These are phyloP conservation scores for Phytophthora aleatoria DNA, from an alignment of 352 stramenopile genomes.

Conservation along the genomic window DNA sequence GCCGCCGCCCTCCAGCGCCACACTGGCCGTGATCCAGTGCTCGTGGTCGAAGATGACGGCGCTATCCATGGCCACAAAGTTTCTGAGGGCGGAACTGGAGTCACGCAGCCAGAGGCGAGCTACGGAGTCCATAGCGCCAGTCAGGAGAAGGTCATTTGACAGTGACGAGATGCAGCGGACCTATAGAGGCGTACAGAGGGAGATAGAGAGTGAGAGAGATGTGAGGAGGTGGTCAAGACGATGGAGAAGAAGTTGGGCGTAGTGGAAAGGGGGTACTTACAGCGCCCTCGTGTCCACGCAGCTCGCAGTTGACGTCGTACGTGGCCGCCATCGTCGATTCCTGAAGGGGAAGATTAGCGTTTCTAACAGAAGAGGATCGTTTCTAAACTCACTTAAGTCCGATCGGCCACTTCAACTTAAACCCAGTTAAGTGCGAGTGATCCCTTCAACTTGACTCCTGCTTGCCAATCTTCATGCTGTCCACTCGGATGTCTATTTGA, in stretches of 20 bases:
- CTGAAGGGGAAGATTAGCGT: constrained; percentile 9
- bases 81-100: constrained; percentile 12
- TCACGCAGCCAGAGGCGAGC: constrained; percentile 57
- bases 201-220: not conserved
- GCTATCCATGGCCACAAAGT: constrained; percentile 53
- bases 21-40: constrained; percentile 80
- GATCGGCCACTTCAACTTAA: not conserved
- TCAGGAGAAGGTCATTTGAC: constrained; percentile 59
- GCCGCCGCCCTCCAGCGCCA: constrained; percentile 48
- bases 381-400: not conserved
- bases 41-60: constrained; percentile 77
- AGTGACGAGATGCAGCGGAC: constrained; percentile 64
- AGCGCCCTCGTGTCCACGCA: constrained; percentile 78
- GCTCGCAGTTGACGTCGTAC: constrained; percentile 53
- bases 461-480: too few species aligned
- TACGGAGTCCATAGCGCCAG: constrained; percentile 79
- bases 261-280: constrained; percentile 37
- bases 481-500: too few species aligned
- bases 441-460: too few species aligned
- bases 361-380: constrained; percentile 3
- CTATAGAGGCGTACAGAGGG: constrained; percentile 30
- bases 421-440: too few species aligned
- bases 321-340: constrained; percentile 18
- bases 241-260: not conserved
- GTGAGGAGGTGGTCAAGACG: constrained; percentile 8